Conservation (phyloP, 2,329 filamentous ascomycete genomes). For the Allantophomopsis cytisporea region DNA sequence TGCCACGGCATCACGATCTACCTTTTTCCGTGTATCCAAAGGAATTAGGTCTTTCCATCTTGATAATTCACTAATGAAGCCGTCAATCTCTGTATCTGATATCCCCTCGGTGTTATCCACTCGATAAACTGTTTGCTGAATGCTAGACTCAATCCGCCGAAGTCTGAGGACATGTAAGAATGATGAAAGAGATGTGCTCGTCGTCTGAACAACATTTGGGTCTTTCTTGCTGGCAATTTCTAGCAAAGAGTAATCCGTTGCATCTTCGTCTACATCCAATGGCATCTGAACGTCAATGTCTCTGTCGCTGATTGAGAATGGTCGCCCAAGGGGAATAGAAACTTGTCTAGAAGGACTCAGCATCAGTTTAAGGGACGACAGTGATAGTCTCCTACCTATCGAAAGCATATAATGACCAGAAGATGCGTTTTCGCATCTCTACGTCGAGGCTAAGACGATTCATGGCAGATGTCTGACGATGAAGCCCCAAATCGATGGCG, state of each 20-base stretch:
- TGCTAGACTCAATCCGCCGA: conserved; percentile 4
- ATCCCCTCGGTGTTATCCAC: conserved; percentile 1
- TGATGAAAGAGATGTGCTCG: conserved; percentile 10
- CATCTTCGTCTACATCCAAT: background rate
- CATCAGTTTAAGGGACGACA: too few species aligned
- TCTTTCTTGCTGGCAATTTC: too few species aligned
- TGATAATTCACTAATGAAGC: conserved; percentile 1
- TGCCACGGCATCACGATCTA: conserved; percentile 5
- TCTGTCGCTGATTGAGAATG: background rate
- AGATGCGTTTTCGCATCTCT: background rate
- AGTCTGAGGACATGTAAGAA: conserved; percentile 1
- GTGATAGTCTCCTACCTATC: background rate
- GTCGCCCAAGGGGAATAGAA: background rate
- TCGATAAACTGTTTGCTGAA: conserved; percentile 4
- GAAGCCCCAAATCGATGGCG: background rate
- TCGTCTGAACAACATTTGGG: too few species aligned
- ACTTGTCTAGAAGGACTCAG: background rate
- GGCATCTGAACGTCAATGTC: background rate
- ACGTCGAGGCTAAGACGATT: background rate
- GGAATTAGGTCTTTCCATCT: conserved; percentile 3
- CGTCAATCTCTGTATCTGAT: conserved; percentile 1
- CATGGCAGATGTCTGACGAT: background rate
- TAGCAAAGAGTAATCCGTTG: background rate
- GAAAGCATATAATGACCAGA: background rate
- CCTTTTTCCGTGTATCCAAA: conserved; percentile 6